These are phyloP conservation scores for Septoria petroselini DNA, from an alignment of 2,329 filamentous ascomycete species.

Conservation along the genomic window DNA sequence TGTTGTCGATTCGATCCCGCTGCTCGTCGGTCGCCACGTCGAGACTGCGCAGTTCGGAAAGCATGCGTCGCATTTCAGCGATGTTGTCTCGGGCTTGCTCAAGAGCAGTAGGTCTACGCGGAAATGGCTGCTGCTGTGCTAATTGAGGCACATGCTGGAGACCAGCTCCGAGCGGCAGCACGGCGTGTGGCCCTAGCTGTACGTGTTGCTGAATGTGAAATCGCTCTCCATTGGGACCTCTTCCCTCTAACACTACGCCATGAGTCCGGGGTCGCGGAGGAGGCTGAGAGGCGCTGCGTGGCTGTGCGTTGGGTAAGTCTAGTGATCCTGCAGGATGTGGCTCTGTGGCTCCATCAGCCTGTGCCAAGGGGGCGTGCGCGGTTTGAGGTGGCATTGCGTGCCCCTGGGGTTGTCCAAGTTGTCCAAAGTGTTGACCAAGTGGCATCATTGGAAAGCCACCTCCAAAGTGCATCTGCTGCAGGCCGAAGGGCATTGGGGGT, in stretches of 20 bases:
- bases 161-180: background rate
- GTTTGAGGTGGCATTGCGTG: no score
- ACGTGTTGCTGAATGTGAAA: slow-evolving; percentile 34
- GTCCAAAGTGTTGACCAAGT: no score
- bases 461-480: slow-evolving; percentile 16
- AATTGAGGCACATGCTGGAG: slow-evolving; percentile 9
- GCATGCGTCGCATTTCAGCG: slow-evolving; percentile 34
- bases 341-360: slow-evolving; percentile 7
- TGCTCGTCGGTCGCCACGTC: slow-evolving; percentile 26
- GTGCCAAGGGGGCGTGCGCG: background rate
- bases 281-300: slow-evolving; percentile 16
- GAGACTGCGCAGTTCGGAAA: slow-evolving; percentile 29
- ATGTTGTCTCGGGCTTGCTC: slow-evolving; percentile 35
- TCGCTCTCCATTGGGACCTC: slow-evolving; percentile 32
- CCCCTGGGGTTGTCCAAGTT: no score
- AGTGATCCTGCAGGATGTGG: background rate
- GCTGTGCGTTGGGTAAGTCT: background rate
- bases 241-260: slow-evolving; percentile 33
- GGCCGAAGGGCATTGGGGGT: slow-evolving; percentile 13
- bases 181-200: slow-evolving; percentile 9
- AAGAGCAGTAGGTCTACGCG: slow-evolving; percentile 26
- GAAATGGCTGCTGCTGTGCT: background rate
- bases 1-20: slow-evolving; percentile 21
- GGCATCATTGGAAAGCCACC: background rate
- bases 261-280: slow-evolving; percentile 14